These are phyloP conservation scores for Talaromyces trachyspermus DNA, from an alignment of 495 filamentous ascomycete genomes.

Conservation along the genomic window DNA sequence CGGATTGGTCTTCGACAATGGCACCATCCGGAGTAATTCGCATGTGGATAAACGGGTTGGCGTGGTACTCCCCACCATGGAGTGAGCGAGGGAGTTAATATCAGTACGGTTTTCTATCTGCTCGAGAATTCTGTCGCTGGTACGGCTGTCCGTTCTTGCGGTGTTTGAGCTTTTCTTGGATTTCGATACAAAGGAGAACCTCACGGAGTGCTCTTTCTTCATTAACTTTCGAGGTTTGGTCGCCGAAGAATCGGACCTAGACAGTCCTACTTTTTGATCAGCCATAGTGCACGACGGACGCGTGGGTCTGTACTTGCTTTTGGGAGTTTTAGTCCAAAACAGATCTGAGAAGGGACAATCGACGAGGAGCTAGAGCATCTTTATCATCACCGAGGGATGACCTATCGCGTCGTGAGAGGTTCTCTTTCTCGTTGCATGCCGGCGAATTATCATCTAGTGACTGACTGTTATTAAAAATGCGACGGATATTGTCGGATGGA, in stretches of 20 bases:
- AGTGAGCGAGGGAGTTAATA: background rate
- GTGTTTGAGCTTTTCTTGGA: constrained; percentile 14
- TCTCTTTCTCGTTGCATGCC: constrained; percentile 5
- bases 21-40: constrained; percentile 19
- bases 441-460: background rate
- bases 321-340: constrained; percentile 18
- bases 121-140: background rate
- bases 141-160: constrained; percentile 10
- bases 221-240: constrained; percentile 19
- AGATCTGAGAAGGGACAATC: constrained; percentile 6
- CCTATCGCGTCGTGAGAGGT: background rate
- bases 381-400: background rate
- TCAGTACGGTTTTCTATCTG: background rate
- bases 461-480: background rate
- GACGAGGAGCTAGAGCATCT: background rate
- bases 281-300: background rate
- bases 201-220: constrained; percentile 22
- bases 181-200: constrained; percentile 23
- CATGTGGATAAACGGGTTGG: constrained; percentile 17
- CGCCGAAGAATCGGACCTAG: constrained; percentile 16
- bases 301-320: constrained; percentile 8
- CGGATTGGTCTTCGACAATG: constrained; percentile 23
- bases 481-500: background rate
- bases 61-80: background rate
- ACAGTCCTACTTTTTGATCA: constrained; percentile 14